A percentile compares a stretch with the other conserved stretches of the same genome.
These are phyloP conservation scores for Oemleria cerasiformis DNA, from an alignment of 306 rosid species.

Conservation along the genomic window DNA sequence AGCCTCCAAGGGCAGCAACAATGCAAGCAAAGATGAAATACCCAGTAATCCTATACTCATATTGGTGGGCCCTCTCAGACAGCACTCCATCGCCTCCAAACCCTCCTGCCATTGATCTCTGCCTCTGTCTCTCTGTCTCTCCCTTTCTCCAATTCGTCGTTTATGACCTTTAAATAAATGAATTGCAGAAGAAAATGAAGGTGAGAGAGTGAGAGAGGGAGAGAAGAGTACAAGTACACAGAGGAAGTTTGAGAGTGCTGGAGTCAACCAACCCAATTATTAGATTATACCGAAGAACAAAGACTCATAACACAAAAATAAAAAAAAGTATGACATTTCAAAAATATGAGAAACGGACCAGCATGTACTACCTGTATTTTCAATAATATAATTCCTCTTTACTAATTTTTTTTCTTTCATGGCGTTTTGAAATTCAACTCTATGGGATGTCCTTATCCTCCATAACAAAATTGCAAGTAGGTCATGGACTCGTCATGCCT, in stretches of 20 bases:
- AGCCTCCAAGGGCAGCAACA: slow-evolving; percentile 87
- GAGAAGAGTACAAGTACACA: background rate
- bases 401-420: background rate
- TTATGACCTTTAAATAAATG: background rate
- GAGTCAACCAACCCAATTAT: slow-evolving; percentile 13
- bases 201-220: background rate
- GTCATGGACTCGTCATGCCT: background rate
- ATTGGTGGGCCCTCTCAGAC: slow-evolving; percentile 64
- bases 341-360: background rate
- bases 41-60: slow-evolving; percentile 56
- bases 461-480: background rate
- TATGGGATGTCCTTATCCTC: background rate
- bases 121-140: background rate
- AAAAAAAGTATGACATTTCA: background rate
- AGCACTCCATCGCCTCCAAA: slow-evolving; percentile 21
- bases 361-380: background rate
- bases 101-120: slow-evolving; percentile 58
- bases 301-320: background rate
- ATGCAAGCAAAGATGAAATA: slow-evolving; percentile 69
- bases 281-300: background rate
- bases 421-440: background rate
- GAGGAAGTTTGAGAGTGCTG: background rate
- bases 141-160: background rate
- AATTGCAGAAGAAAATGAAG: background rate
- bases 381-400: no score